Evolutionary conservation across 2,329 filamentous ascomycete species (phyloP).

Genomic region (Fusarium keratoplasticum): DNA sequence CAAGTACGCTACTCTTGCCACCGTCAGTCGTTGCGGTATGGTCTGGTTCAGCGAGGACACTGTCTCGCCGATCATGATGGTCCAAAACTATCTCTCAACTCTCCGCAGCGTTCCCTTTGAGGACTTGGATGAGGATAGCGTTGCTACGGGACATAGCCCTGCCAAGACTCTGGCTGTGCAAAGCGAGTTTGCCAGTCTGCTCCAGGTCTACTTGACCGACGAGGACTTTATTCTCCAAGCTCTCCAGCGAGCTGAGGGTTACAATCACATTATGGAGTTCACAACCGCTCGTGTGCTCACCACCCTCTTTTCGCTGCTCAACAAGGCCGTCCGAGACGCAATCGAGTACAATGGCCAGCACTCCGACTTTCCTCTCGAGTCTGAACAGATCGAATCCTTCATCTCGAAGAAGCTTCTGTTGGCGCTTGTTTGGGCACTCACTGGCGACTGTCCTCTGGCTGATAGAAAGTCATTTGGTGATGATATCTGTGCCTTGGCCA

Average conservation of each 20-base stretch:
- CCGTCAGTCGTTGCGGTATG: conserved; percentile 99
- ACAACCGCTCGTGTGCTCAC: conserved; percentile 90
- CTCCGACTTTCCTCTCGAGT: conserved; percentile 90
- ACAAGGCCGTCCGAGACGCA: conserved; percentile 91
- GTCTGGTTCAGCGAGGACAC: conserved; percentile 99
- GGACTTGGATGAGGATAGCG: conserved; percentile 92
- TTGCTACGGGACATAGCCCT: conserved; percentile 79
- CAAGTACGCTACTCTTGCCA: conserved; percentile 96
- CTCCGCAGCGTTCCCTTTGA: conserved; percentile 89
- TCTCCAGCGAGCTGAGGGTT: conserved; percentile 79
- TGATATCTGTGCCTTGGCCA: conserved; percentile 82
- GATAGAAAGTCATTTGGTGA: conserved; percentile 94
- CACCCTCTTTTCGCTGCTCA: conserved; percentile 94
- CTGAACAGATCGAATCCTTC: conserved; percentile 89
- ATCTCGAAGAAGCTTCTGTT: conserved; percentile 94
- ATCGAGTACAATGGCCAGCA: conserved; percentile 98
- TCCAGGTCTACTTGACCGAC: conserved; percentile 79
- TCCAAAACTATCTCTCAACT: conserved; percentile 88
- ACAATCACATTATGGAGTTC: conserved; percentile 98
- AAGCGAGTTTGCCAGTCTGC: conserved; percentile 80
- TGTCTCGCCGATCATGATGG: conserved; percentile 92
- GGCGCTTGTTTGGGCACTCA: conserved; percentile 93
- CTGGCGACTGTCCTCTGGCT: conserved; percentile 88
- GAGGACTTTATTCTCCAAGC: conserved; percentile 86
- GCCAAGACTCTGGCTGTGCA: conserved; percentile 85